Conservation (phyloP, 176 grass and related monocot species). For the Oryza longistaminata region DNA sequence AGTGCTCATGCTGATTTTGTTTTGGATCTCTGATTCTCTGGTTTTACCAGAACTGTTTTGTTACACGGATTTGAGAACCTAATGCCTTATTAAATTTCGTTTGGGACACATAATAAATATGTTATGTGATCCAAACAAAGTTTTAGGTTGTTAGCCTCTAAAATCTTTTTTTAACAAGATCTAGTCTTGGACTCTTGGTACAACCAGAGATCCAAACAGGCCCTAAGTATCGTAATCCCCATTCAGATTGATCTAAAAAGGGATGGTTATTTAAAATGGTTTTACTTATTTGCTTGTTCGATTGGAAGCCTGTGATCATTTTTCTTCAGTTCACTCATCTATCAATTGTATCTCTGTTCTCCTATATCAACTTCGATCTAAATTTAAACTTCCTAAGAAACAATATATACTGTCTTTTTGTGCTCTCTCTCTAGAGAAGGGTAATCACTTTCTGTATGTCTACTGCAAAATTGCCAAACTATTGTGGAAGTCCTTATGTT, state of each 20-base stretch:
- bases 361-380: background rate
- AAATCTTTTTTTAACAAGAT: background rate
- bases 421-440: background rate
- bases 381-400: background rate
- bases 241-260: conserved; percentile 12
- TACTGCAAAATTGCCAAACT: background rate
- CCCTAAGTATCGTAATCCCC: background rate
- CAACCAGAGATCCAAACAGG: background rate
- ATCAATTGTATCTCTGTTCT: background rate
- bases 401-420: background rate
- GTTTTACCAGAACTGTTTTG: background rate
- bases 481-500: background rate
- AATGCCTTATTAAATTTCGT: background rate
- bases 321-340: background rate
- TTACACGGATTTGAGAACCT: background rate
- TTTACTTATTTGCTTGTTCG: background rate
- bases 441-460: background rate
- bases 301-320: conserved; percentile 5
- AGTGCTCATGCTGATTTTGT: background rate
- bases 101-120: background rate
- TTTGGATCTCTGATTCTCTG: background rate
- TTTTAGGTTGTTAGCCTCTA: background rate
- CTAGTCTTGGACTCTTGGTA: background rate
- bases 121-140: too few relatives aligned
- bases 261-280: background rate